phyloP scores from a whole-genome alignment of 2,329 filamentous ascomycete species.

The Pestalotiopsis sp. region DNA sequence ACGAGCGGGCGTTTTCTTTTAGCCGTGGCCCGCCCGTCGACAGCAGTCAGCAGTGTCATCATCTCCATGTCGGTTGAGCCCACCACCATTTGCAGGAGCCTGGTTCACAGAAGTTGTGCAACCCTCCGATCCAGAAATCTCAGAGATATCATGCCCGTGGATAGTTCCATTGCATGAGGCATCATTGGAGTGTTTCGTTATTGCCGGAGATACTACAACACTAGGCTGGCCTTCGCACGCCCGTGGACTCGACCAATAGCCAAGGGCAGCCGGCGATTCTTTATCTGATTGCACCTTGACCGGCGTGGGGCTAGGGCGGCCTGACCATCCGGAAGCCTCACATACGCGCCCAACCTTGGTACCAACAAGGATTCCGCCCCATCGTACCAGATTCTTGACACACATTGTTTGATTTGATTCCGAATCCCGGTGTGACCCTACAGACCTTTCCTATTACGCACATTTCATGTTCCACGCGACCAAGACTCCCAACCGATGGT shows the following conservation, averaged over 20 bases:
- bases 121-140: not conserved
- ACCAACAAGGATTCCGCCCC: slow-evolving; percentile 41
- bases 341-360: slow-evolving; percentile 54
- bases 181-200: slow-evolving; percentile 2
- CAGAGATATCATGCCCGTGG: not conserved
- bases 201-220: slow-evolving; percentile 4
- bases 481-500: not conserved
- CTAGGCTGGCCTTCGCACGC: slow-evolving; percentile 17
- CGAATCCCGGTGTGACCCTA: slow-evolving; percentile 6
- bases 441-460: slow-evolving; percentile 1
- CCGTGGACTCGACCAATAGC: slow-evolving; percentile 42
- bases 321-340: slow-evolving; percentile 50
- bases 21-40: not conserved
- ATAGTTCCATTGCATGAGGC: not conserved
- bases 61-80: not conserved
- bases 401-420: slow-evolving; percentile 5
- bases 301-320: slow-evolving; percentile 41
- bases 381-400: slow-evolving; percentile 9
- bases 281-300: slow-evolving; percentile 51
- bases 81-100: not conserved
- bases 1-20: not conserved
- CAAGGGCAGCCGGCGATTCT: slow-evolving; percentile 35
- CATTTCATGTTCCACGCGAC: slow-evolving; percentile 14
- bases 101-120: slow-evolving; percentile 1
- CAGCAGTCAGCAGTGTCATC: not conserved